Base-by-base conservation (phyloP, 495 filamentous ascomycete genomes). In the Hypomontagnella monticulosa region DNA sequence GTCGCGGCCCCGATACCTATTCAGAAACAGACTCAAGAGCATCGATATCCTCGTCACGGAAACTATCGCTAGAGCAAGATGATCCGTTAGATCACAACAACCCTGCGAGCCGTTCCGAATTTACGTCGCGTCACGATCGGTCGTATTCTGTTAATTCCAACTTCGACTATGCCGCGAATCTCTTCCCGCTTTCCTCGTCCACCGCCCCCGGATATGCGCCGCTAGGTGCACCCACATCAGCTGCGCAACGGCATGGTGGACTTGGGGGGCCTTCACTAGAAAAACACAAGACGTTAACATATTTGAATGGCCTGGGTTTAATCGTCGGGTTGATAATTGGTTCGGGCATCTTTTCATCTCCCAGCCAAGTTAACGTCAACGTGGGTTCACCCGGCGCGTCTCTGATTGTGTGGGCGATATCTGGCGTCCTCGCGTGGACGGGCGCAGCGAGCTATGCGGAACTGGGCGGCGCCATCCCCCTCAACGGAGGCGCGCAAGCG, bases 391-490 rank as follows among this genome's bases (percentile, higher is more conserved):
- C 94, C 1, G 95, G 95, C 4, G 93, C 93, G 46, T 88, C 93
- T 5, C 80, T 99, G 52, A 85, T 98, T 15, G 88, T 97, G 4
- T 99, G 95, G 95, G 81, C 83, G 3, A 85, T 99, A 40, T 95
- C 96, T 2, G 95, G 95, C 1, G 67, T 97, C 8, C 76, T 99
- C 49, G 94, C 93, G 0, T 99, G 95, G 95, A 99, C 95, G 1
- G 95, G 95, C 4, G 95, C 93, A 2, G 91, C 96, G 12, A 96
- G 91, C 70, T 99, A 97, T 77, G 96, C 95, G 12, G 95, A 99
- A 79, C 81, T 99, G 10, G 95, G 95, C 46, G 94, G 95, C 12
- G 93, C 95, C 0, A 98, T 99, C 44, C 95, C 95, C 5, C 77
- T 99, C 23, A 99, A 98, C 77, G 95, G 95, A 12, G 96, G 95